A percentile compares a stretch with the other conserved stretches of the same genome.
Conservation (phyloP, 2,329 filamentous ascomycete genomes). For the Neobulgaria alba region DNA sequence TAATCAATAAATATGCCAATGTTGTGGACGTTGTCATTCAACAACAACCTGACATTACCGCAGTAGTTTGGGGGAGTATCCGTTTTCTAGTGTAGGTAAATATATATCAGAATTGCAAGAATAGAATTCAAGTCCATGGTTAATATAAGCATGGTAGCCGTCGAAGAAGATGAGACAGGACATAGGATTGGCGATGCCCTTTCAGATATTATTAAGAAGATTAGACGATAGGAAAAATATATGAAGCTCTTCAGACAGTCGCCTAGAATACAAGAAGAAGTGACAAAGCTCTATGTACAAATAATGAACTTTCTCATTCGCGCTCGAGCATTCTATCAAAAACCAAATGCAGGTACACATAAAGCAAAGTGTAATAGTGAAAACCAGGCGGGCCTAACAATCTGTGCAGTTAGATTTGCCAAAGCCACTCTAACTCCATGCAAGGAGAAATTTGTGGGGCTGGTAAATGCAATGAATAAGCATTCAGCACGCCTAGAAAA, state of each 20-base stretch:
- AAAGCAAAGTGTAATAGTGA: neutral
- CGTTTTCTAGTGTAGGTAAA: conserved; percentile 1
- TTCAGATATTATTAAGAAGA: neutral
- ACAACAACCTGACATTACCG: conserved; percentile 4
- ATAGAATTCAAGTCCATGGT: neutral
- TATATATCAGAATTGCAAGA: neutral
- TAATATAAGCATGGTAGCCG: neutral
- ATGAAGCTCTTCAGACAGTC: neutral
- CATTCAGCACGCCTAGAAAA: neutral
- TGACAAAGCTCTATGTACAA: neutral
- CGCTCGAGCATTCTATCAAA: neutral
- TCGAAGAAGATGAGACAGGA: neutral
- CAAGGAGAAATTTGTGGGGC: neutral
- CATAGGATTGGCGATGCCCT: neutral
- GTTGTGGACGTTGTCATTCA: conserved; percentile 2
- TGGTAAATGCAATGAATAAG: neutral
- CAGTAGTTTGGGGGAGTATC: conserved; percentile 2
- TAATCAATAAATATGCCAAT: conserved; percentile 1
- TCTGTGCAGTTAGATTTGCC: neutral
- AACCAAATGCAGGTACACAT: neutral
- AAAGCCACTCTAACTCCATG: neutral
- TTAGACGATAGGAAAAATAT: neutral
- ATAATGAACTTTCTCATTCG: neutral
- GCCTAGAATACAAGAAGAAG: neutral
- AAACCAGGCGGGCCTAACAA: neutral